Percentiles rank a stretch among this genome's conserved stretches.
Evolutionary conservation across 2,329 filamentous ascomycete species (phyloP).

Genomic region (Parascedosporium putredinis): DNA sequence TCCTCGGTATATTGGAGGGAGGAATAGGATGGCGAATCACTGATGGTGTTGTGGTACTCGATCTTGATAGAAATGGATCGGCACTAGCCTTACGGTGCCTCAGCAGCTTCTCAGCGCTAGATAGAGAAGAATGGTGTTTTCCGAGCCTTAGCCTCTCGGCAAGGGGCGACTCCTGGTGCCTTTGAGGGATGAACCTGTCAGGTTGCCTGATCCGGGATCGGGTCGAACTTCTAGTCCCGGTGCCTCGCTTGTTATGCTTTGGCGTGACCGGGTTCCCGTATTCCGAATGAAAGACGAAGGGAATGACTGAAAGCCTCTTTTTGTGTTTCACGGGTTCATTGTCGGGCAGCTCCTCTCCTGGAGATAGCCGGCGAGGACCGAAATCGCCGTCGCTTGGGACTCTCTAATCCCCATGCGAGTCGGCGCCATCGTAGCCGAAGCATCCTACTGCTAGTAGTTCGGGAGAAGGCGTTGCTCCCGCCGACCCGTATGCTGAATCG

Average conservation of each 20-base stretch:
- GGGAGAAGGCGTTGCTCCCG: background rate
- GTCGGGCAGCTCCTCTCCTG: background rate
- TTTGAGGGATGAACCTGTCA: slow-evolving; percentile 7
- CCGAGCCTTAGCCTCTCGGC: slow-evolving; percentile 1
- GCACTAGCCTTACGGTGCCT: slow-evolving; percentile 3
- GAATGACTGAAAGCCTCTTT: background rate
- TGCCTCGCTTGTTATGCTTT: background rate
- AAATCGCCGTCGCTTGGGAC: background rate
- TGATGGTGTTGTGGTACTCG: background rate
- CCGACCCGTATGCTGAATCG: slow-evolving; percentile 6
- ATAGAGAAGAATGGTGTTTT: background rate
- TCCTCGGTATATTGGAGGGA: background rate
- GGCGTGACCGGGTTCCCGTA: background rate
- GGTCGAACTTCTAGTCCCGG: background rate
- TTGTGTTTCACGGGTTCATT: background rate
- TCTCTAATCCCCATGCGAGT: background rate
- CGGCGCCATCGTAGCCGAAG: background rate
- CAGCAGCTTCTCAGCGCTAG: background rate
- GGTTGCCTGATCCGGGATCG: background rate
- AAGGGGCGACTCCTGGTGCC: slow-evolving; percentile 2
- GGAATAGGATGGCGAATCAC: background rate
- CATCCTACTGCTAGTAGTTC: background rate
- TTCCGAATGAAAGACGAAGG: slow-evolving; percentile 1
- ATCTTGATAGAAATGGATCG: slow-evolving; percentile 5
- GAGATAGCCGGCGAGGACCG: background rate